Evolutionary conservation across 768 basidiomycete genomes (phyloP), one percentile per base, ranked within the genome.

Genomic region (Pulveroboletus sp.): DNA sequence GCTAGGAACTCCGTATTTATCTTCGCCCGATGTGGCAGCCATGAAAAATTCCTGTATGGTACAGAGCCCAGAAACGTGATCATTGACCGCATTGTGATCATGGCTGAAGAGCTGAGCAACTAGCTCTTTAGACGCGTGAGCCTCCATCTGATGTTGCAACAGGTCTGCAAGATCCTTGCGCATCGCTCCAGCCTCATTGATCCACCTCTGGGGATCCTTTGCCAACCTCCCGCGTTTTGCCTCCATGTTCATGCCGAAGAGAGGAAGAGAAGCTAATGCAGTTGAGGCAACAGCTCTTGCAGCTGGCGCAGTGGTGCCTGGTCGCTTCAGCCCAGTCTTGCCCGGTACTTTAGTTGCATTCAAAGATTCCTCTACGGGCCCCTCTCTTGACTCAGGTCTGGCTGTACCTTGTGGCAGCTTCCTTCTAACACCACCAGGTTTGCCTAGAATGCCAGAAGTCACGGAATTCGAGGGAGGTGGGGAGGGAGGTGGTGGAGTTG

Each of bases 21-120:
- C 80, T 28, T 82, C 80, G 17, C 77, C 79, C 18, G 73, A 72
- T 26, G 79, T 73, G 15, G 81, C 77, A 43, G 71, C 72, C 43
- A 79, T 66, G 68, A 83, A 93, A 62, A 91, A 86, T 2, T 94
- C 90, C 46, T 82, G 78, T 18, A 98, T 75, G 43, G 72, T 76
- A 6, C 78, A 73, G 46, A 98, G 69, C 6, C 89, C 95, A n/a
- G 75, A 73, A 46, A 95, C 77, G 60, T 89, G 84, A 65, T 98
- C 96, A 59, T 92, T 94, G 56, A 97, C 86, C 6, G 93, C 91
- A 57, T 87, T 90, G 66, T 97, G 96, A 59, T 96, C 96, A 53
- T 88, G 89, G 62, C 95, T 97, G 73, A 97, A 99, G 27, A 99
- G 74, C 27, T 81, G 81, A 5, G 79, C 69, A 11, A 88, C 67